A percentile compares a stretch with the other conserved stretches of the same genome.
phyloP scores from a whole-genome alignment of 108 stramenopile species.

The Conticribra guillardii region DNA sequence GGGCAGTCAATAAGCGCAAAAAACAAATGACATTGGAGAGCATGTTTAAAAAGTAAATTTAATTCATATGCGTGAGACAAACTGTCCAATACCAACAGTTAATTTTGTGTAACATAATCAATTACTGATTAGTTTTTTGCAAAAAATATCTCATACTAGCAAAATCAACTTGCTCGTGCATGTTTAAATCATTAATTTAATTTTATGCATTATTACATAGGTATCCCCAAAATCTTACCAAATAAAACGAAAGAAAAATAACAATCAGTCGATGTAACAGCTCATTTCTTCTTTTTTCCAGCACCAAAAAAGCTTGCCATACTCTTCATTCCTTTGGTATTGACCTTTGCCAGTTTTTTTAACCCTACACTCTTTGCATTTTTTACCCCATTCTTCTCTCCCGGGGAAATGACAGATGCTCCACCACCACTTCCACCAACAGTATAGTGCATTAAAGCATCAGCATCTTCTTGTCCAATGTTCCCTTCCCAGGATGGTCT shows the following conservation, averaged over 20 bases:
- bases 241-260: neutral
- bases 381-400: constrained; percentile 27
- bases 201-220: no score
- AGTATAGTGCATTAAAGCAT: constrained; percentile 43
- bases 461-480: constrained; percentile 53
- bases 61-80: no score
- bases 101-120: no score
- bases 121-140: no score
- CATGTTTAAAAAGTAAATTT: constrained; percentile 24
- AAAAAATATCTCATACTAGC: no score
- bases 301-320: constrained; percentile 71
- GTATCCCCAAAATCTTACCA: no score
- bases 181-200: no score
- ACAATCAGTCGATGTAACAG: neutral
- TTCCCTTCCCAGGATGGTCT: constrained; percentile 43
- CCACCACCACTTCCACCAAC: constrained; percentile 20
- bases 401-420: constrained; percentile 21
- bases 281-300: constrained; percentile 22
- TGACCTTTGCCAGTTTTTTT: constrained; percentile 73
- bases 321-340: constrained; percentile 80
- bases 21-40: constrained; percentile 27
- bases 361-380: constrained; percentile 56
- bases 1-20: constrained; percentile 28
- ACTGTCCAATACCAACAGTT: no score
- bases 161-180: no score